phyloP scores from a whole-genome alignment of 2,329 filamentous ascomycete genomes.

The Rhynchosporium secalis region DNA sequence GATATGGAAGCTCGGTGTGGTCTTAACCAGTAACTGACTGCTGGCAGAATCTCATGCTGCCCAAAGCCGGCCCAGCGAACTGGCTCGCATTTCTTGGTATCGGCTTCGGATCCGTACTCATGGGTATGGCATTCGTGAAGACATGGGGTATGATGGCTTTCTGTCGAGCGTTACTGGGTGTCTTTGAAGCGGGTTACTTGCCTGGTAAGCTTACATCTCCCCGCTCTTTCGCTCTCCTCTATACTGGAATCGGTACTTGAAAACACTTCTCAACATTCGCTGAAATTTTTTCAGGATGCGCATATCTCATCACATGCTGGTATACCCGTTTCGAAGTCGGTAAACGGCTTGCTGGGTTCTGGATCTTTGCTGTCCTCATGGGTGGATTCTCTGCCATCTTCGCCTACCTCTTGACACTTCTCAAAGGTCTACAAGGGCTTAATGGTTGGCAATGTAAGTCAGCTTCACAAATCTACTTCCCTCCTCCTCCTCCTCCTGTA shows the following conservation, averaged over 20 bases:
- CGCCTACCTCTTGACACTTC: slow-evolving; percentile 11
- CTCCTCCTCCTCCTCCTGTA: too few relatives aligned
- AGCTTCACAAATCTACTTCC: background rate
- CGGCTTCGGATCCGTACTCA: slow-evolving; percentile 8
- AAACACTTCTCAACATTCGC: too few relatives aligned
- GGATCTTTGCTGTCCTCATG: slow-evolving; percentile 8
- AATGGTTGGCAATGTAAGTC: slow-evolving; percentile 16
- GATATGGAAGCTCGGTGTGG: background rate
- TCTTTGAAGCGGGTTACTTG: slow-evolving; percentile 31
- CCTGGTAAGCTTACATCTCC: slow-evolving; percentile 1
- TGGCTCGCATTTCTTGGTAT: slow-evolving; percentile 16
- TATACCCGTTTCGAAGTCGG: slow-evolving; percentile 17
- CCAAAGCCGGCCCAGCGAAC: slow-evolving; percentile 14
- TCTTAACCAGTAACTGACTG: background rate
- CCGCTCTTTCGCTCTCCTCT: background rate
- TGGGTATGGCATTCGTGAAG: slow-evolving; percentile 38
- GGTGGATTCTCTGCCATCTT: slow-evolving; percentile 14
- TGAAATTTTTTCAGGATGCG: slow-evolving; percentile 1
- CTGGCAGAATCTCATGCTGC: slow-evolving; percentile 11
- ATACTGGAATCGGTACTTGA: background rate
- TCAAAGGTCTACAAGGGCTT: slow-evolving; percentile 4
- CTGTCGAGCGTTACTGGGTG: slow-evolving; percentile 26
- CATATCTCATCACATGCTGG: slow-evolving; percentile 17
- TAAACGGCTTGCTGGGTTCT: slow-evolving; percentile 13
- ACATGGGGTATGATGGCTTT: slow-evolving; percentile 26